Evolutionary conservation across 805 yeast species (phyloP).

Genomic region (Metschnikowia drakensbergensis): DNA sequence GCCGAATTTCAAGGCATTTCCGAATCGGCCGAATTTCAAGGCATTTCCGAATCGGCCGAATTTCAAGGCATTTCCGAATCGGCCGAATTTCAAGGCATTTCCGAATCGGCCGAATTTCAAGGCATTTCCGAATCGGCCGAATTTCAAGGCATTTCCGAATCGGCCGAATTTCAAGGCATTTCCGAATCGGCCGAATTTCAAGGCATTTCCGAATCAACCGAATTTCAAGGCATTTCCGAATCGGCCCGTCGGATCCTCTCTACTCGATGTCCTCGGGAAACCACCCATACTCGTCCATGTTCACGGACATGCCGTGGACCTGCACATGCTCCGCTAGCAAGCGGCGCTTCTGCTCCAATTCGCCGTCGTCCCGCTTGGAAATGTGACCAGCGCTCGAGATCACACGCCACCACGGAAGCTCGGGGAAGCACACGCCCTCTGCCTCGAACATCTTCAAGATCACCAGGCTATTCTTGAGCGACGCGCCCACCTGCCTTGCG

Average conservation of each 20-base stretch:
- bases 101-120: no score
- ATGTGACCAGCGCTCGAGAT: conserved; percentile 60
- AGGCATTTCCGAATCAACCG: no score
- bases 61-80: no score
- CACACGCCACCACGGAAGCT: conserved; percentile 82
- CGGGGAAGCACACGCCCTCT: conserved; percentile 21
- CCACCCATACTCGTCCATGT: conserved; percentile 58
- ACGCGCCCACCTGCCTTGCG: conserved; percentile 71
- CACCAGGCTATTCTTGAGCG: conserved; percentile 47
- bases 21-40: no score
- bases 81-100: no score
- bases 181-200: no score
- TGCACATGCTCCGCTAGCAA: conserved; percentile 47
- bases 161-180: no score
- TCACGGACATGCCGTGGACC: conserved; percentile 34
- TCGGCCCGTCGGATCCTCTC: not conserved
- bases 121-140: not conserved
- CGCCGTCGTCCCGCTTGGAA: conserved; percentile 48
- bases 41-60: not conserved
- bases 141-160: no score
- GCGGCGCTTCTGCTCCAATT: conserved; percentile 42
- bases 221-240: no score
- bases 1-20: no score
- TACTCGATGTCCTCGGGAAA: conserved; percentile 49
- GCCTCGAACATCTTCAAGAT: conserved; percentile 23